Evolutionary conservation across 306 rosid species (phyloP).

Genomic region (Quercus agrifolia): DNA sequence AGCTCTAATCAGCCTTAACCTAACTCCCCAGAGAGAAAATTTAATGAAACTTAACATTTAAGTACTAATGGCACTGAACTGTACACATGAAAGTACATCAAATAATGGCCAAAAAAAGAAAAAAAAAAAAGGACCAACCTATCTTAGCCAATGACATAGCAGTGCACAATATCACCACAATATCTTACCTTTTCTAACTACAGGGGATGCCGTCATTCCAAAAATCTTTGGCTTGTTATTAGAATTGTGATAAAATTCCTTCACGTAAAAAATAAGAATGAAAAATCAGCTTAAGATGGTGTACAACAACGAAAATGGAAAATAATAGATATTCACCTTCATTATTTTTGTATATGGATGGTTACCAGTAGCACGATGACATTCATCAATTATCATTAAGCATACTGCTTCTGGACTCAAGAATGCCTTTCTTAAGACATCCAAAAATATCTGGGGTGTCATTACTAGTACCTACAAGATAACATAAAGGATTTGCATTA

Average conservation of each 20-base stretch:
- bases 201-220: slow-evolving; percentile 94
- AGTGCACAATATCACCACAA: background rate
- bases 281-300: slow-evolving; percentile 17
- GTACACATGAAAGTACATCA: background rate
- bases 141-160: background rate
- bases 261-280: slow-evolving; percentile 10
- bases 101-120: too few species aligned
- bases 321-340: slow-evolving; percentile 54
- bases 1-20: background rate
- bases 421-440: slow-evolving; percentile 80
- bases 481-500: slow-evolving; percentile 9
- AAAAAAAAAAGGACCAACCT: too few species aligned
- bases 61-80: background rate
- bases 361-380: slow-evolving; percentile 79
- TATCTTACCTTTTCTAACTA: slow-evolving; percentile 65
- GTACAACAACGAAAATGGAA: slow-evolving; percentile 4
- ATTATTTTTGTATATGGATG: slow-evolving; percentile 86
- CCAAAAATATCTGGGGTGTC: slow-evolving; percentile 93
- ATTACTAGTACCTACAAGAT: slow-evolving; percentile 69
- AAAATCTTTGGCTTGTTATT: slow-evolving; percentile 77
- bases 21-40: background rate
- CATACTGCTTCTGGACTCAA: slow-evolving; percentile 53
- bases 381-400: slow-evolving; percentile 82
- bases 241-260: slow-evolving; percentile 89
- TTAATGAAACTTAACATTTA: background rate